These are phyloP conservation scores for Trametes polyzona DNA, from an alignment of 1,284 basidiomycete species.

Conservation along the genomic window DNA sequence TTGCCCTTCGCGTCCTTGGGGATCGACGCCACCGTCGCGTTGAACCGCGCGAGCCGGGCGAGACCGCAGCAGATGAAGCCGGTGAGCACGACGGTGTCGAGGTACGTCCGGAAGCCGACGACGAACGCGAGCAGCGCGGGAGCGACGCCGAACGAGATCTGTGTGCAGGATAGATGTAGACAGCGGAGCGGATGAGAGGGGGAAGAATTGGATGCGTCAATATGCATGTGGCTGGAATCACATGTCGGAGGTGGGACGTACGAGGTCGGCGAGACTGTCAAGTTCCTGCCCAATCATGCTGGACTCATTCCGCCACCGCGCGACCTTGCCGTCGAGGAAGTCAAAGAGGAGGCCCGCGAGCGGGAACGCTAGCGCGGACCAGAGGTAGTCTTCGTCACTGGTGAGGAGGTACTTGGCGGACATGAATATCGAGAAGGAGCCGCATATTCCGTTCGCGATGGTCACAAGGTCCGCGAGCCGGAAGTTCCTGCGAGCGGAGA, in stretches of 20 bases:
- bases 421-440: constrained; percentile 93
- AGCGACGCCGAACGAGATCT: constrained; percentile 98
- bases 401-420: constrained; percentile 88
- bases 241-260: constrained; percentile 42
- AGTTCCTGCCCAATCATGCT: constrained; percentile 99
- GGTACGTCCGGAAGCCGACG: constrained; percentile 86
- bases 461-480: constrained; percentile 98
- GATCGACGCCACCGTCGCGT: constrained; percentile 94
- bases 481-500: constrained; percentile 77
- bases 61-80: constrained; percentile 96
- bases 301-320: constrained; percentile 93
- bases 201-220: neutral
- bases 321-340: constrained; percentile 97
- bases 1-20: constrained; percentile 91
- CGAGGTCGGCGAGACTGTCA: constrained; percentile 95
- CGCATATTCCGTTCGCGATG: constrained; percentile 99
- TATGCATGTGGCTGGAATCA: constrained; percentile 18
- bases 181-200: neutral
- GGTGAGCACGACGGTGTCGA: constrained; percentile 88
- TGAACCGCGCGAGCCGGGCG: constrained; percentile 96
- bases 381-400: constrained; percentile 80
- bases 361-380: constrained; percentile 87
- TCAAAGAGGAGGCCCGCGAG: constrained; percentile 98
- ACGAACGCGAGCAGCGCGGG: constrained; percentile 92
- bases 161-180: neutral